Evolutionary conservation across 495 filamentous ascomycete species (phyloP).

Genomic region (Xylaria bambusicola): DNA sequence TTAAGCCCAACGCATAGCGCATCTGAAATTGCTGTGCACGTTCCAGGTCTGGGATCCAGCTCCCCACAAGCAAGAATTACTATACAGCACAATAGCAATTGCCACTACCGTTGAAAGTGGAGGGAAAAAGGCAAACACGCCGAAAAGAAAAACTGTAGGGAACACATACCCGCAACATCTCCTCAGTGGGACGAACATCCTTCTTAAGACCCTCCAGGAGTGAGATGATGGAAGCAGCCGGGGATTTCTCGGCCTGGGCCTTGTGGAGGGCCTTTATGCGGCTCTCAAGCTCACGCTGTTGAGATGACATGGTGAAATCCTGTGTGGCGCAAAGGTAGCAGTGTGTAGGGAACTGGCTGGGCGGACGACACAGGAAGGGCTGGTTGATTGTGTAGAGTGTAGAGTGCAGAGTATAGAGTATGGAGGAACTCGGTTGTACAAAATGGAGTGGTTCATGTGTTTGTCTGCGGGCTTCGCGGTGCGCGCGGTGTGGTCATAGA

Average conservation of each 20-base stretch:
- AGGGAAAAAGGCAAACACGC: neutral
- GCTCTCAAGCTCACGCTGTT: slow-evolving; percentile 74
- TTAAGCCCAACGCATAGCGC: neutral
- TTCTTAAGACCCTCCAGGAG: slow-evolving; percentile 77
- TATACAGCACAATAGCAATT: neutral
- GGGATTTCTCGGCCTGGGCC: slow-evolving; percentile 67
- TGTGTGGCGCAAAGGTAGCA: neutral
- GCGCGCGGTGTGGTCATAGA: neutral
- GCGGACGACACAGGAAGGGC: too few relatives aligned
- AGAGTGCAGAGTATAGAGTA: too few relatives aligned
- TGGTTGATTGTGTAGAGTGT: too few relatives aligned
- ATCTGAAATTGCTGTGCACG: neutral
- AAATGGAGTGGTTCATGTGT: too few relatives aligned
- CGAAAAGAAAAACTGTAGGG: neutral
- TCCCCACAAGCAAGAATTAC: too few relatives aligned
- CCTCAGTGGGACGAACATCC: slow-evolving; percentile 80
- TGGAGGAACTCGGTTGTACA: neutral
- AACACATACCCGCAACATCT: slow-evolving; percentile 68
- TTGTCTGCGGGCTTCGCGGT: too few relatives aligned
- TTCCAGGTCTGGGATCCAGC: too few relatives aligned
- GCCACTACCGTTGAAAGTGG: neutral
- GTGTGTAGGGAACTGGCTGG: neutral
- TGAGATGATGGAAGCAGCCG: slow-evolving; percentile 61
- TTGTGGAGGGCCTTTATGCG: slow-evolving; percentile 75
- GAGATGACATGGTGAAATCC: slow-evolving; percentile 28